Evolutionary conservation across 306 rosid genomes (phyloP), one percentile per base, ranked within the genome.

Genomic region (Mucuna pruriens): DNA sequence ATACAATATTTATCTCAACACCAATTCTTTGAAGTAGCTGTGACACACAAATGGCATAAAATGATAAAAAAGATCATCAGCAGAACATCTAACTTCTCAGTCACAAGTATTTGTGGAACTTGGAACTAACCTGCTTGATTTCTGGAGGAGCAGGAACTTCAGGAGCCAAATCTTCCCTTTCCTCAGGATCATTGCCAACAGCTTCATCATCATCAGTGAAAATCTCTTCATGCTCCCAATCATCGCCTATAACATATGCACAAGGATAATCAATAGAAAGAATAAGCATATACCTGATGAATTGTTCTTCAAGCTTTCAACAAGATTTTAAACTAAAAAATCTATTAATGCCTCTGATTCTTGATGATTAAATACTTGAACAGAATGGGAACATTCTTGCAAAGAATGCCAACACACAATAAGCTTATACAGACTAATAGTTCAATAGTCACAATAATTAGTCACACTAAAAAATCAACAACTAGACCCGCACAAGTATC

Each of bases 121-220:
- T 20, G 39, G 76, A 49, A 75, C 77, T 54, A 79, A 91, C 98
- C 94, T 91, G 93, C 85, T 94, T 94, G 81, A 94, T 90, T 87
- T 94, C 95, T 16, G 97, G 97, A 80, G 97, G 95, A 71, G 98
- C 92, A 75, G 97, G 98, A 80, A 90, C 88, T 87, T 94, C 98
- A 51, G 94, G 97, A 79, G 90, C 98, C 77, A 94, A 85, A 80
- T 93, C 97, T 86, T 93, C 98, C 87, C 98, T 90, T 84, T 93
- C 98, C 81, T 89, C 98, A 39, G 92, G 91, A 83, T 91, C 89
- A 45, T 87, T 91, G 52, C 97, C 98, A 87, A 91, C 92, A 29
- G 91, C 92, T 90, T 94, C 97, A 79, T 94, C 98, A 49, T 94
- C 98, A 89, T 94, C 98, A 19, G 98, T 91, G 85, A 94, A 94